phyloP scores from a whole-genome alignment of 805 yeast species.

The Lachancea meyersii region DNA sequence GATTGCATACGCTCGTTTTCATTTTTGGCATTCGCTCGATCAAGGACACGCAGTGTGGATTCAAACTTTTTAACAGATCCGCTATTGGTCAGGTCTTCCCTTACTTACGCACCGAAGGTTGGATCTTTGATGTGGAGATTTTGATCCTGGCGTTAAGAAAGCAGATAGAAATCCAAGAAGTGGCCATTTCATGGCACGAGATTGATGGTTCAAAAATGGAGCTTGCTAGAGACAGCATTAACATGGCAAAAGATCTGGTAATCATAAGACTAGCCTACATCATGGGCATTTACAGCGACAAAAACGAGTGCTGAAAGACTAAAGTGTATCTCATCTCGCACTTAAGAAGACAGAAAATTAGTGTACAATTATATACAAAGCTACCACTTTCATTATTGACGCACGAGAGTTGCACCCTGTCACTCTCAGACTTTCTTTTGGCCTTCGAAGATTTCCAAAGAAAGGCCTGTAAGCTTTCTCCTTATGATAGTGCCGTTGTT shows the following conservation, averaged over 20 bases:
- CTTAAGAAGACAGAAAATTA: not conserved
- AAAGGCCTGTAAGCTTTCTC: constrained; percentile 31
- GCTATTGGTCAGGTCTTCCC: constrained; percentile 71
- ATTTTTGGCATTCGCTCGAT: constrained; percentile 83
- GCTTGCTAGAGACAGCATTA: constrained; percentile 80
- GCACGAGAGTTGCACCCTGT: no score
- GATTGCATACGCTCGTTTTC: constrained; percentile 78
- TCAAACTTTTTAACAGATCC: constrained; percentile 75
- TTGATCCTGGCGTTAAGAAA: constrained; percentile 73
- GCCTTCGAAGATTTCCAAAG: constrained; percentile 34
- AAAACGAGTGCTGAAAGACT: constrained; percentile 2
- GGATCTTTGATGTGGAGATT: constrained; percentile 97
- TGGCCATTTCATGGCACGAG: constrained; percentile 94
- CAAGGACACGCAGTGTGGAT: constrained; percentile 96
- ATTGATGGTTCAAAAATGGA: constrained; percentile 93
- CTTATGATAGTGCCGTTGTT: constrained; percentile 51
- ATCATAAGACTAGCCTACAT: constrained; percentile 85
- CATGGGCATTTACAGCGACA: constrained; percentile 66
- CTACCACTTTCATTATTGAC: not conserved
- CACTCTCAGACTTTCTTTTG: constrained; percentile 27
- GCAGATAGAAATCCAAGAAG: constrained; percentile 59
- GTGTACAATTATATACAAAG: not conserved
- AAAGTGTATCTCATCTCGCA: not conserved
- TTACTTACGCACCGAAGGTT: constrained; percentile 89
- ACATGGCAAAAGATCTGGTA: constrained; percentile 90